Evolutionary conservation across 306 rosid species (phyloP).

Genomic region (Clitoria ternatea): DNA sequence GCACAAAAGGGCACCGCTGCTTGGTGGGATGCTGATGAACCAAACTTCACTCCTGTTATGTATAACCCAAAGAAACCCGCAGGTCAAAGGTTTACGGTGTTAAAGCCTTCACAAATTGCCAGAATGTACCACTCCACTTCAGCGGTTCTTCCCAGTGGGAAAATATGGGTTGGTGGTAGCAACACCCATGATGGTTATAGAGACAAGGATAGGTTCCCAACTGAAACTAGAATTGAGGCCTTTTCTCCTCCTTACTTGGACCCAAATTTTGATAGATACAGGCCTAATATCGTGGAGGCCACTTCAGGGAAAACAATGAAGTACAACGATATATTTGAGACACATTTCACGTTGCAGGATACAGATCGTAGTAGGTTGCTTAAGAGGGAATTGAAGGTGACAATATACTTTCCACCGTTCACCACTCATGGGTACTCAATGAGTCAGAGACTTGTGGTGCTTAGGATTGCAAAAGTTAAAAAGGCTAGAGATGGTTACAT

Average conservation of each 20-base stretch:
- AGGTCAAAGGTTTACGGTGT: conserved; percentile 36
- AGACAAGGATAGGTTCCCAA: conserved; percentile 44
- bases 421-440: conserved; percentile 84
- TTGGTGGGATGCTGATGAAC: conserved; percentile 69
- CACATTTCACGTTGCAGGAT: conserved; percentile 20
- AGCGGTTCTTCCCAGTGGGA: conserved; percentile 67
- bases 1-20: conserved; percentile 67
- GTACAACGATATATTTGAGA: conserved; percentile 23
- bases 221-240: conserved; percentile 66
- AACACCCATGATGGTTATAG: conserved; percentile 67
- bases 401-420: conserved; percentile 74
- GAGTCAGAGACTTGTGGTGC: conserved; percentile 63
- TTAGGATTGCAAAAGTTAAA: not conserved
- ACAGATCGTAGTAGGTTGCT: not conserved
- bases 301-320: not conserved
- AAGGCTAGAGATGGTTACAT: not conserved
- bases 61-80: conserved; percentile 39
- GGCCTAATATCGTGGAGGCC: conserved; percentile 33
- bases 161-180: conserved; percentile 70
- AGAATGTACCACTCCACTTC: conserved; percentile 86
- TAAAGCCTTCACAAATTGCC: conserved; percentile 34
- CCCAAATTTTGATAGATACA: not conserved
- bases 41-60: conserved; percentile 50
- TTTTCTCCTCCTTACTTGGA: conserved; percentile 79
- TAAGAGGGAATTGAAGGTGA: conserved; percentile 37